These are phyloP conservation scores for Infundibulicybe gibba DNA, from an alignment of 768 basidiomycete genomes.

Conservation along the genomic window DNA sequence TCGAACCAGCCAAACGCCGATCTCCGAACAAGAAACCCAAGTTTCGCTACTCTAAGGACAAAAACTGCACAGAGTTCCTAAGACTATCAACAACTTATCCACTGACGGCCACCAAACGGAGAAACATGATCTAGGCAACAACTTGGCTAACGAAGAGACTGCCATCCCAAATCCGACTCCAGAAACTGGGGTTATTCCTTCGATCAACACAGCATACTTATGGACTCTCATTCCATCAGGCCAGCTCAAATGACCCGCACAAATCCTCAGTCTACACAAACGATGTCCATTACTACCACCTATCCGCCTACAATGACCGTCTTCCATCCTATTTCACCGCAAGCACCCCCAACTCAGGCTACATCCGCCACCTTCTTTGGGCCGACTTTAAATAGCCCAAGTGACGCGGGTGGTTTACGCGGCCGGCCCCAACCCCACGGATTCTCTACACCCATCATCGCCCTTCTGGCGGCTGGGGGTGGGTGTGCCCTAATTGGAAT, in stretches of 20 bases:
- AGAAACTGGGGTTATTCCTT: conserved; percentile 31
- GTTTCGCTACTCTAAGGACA: neutral
- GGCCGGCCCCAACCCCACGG: conserved; percentile 22
- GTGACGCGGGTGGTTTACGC: neutral
- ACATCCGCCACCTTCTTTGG: conserved; percentile 7
- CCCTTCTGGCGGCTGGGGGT: conserved; percentile 50
- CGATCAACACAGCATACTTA: conserved; percentile 12
- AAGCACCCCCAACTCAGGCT: conserved; percentile 8
- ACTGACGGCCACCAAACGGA: conserved; percentile 11
- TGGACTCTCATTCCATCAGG: conserved; percentile 9
- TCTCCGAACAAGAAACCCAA: no score
- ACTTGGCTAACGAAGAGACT: conserved; percentile 26
- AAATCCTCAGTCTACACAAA: conserved; percentile 8
- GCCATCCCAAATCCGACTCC: conserved; percentile 49
- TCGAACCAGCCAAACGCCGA: no score
- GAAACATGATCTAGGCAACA: conserved; percentile 16
- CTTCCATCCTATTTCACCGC: conserved; percentile 8
- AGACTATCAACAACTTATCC: conserved; percentile 1
- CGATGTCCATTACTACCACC: conserved; percentile 18
- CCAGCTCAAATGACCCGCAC: neutral
- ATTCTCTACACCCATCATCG: conserved; percentile 45
- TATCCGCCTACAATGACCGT: conserved; percentile 8
- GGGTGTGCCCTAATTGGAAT: conserved; percentile 44
- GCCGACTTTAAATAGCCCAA: conserved; percentile 1
- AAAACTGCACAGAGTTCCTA: neutral